Conservation (phyloP, 352 stramenopile genomes). For the Globisporangium sylvaticum region DNA sequence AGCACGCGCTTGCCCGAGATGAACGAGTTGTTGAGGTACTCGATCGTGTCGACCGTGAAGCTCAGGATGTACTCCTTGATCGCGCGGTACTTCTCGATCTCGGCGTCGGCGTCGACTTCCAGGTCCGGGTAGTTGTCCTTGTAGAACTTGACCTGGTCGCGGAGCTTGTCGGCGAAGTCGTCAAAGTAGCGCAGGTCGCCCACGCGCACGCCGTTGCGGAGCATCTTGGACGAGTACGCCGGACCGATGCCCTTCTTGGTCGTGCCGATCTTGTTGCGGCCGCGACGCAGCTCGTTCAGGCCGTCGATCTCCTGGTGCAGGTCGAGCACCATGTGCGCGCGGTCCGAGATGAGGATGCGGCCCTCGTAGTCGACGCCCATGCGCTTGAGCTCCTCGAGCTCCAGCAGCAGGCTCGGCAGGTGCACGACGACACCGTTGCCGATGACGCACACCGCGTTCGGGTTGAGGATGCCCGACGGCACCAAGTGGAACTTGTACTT, state of each 20-base stretch:
- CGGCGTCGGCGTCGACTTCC: constrained; percentile 72
- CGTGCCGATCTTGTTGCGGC: constrained; percentile 98
- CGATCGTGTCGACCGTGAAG: constrained; percentile 95
- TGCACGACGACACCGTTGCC: constrained; percentile 99
- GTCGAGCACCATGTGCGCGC: constrained; percentile 98
- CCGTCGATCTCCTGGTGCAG: constrained; percentile 95
- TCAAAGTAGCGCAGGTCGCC: constrained; percentile 93
- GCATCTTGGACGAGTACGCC: constrained; percentile 98
- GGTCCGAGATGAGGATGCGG: constrained; percentile 96
- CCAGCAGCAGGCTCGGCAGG: constrained; percentile 94
- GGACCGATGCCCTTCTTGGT: constrained; percentile 99
- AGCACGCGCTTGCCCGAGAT: constrained; percentile 95
- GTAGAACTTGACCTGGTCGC: constrained; percentile 90
- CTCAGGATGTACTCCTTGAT: constrained; percentile 83
- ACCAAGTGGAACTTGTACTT: constrained; percentile 99
- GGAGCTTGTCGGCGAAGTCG: constrained; percentile 88
- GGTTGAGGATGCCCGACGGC: constrained; percentile 97
- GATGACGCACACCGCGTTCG: constrained; percentile 94
- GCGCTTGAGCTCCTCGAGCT: constrained; percentile 90
- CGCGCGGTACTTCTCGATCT: constrained; percentile 80
- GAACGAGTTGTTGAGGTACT: constrained; percentile 96
- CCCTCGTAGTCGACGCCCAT: constrained; percentile 91
- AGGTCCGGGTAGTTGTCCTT: constrained; percentile 87
- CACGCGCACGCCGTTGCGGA: constrained; percentile 96
- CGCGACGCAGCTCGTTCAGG: constrained; percentile 79